A percentile compares a stretch with the other conserved stretches of the same genome.
phyloP scores from a whole-genome alignment of 2,329 filamentous ascomycete genomes.

The Talaromyces albobiverticillius region DNA sequence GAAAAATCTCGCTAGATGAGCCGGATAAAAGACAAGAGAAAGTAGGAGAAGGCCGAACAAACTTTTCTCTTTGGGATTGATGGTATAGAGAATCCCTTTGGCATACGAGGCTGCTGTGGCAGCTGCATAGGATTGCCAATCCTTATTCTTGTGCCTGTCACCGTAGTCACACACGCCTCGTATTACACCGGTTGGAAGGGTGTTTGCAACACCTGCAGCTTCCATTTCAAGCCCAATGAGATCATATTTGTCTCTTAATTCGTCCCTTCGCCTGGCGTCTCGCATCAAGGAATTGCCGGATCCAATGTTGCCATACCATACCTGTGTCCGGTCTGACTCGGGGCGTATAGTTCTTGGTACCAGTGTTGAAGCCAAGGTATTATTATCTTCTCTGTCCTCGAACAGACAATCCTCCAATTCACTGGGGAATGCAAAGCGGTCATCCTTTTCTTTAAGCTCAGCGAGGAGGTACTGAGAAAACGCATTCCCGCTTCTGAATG shows the following conservation, averaged over 20 bases:
- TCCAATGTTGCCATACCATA: not conserved
- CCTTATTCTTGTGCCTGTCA: not conserved
- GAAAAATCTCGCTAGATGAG: no score
- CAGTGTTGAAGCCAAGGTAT: not conserved
- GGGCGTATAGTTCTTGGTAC: not conserved
- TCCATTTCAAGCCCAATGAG: not conserved
- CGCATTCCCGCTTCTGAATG: not conserved
- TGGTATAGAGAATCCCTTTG: not conserved
- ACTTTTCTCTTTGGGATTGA: no score
- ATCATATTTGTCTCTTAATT: not conserved
- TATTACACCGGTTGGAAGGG: not conserved
- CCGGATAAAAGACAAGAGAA: no score
- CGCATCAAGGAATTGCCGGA: not conserved
- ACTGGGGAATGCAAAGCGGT: not conserved
- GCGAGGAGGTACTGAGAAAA: not conserved
- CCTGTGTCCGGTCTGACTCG: not conserved
- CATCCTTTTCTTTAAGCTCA: not conserved
- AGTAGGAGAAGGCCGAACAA: no score
- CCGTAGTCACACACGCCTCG: slow-evolving; percentile 2
- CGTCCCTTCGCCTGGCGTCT: not conserved
- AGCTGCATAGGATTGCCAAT: slow-evolving; percentile 1
- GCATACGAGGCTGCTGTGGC: not conserved
- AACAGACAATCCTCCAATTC: not conserved
- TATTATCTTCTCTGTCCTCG: not conserved
- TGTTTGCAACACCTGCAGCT: not conserved